phyloP scores from a whole-genome alignment of 2,329 filamentous ascomycete genomes.

The Colletotrichum chlorophyti region DNA sequence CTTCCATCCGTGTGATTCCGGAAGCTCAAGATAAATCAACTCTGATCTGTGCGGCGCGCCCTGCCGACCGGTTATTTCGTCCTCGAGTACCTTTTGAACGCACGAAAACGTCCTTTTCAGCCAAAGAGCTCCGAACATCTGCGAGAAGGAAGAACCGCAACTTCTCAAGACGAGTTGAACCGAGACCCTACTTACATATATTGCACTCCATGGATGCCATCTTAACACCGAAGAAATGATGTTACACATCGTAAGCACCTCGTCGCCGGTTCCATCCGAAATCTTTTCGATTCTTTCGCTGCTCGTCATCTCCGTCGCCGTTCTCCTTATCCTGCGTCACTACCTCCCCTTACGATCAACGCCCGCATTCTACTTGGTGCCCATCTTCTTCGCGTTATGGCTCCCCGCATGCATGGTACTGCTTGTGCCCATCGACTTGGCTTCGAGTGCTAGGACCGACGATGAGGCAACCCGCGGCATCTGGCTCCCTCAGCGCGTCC shows the following conservation, averaged over 20 bases:
- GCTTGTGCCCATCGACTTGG: constrained; percentile 93
- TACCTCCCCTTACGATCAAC: constrained; percentile 91
- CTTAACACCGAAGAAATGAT: constrained; percentile 44
- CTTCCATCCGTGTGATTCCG: not conserved
- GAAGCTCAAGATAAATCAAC: not conserved
- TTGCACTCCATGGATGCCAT: constrained; percentile 23
- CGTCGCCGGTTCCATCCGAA: constrained; percentile 77
- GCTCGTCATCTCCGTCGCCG: constrained; percentile 74
- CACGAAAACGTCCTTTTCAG: no score
- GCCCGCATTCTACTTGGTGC: constrained; percentile 86
- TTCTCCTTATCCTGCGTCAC: constrained; percentile 84
- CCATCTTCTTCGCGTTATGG: constrained; percentile 95
- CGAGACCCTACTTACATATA: no score
- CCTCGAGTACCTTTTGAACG: not conserved
- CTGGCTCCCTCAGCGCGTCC: constrained; percentile 80
- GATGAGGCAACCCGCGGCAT: constrained; percentile 78
- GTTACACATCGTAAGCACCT: constrained; percentile 57
- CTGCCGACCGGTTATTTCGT: not conserved
- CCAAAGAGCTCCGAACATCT: not conserved
- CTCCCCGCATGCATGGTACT: constrained; percentile 90
- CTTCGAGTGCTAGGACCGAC: constrained; percentile 79
- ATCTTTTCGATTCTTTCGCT: constrained; percentile 79
- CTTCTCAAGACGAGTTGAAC: not conserved
- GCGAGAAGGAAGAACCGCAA: no score
- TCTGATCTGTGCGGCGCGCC: not conserved